Evolutionary conservation across 805 yeast species (phyloP).

Genomic region (Candida multigemmis): DNA sequence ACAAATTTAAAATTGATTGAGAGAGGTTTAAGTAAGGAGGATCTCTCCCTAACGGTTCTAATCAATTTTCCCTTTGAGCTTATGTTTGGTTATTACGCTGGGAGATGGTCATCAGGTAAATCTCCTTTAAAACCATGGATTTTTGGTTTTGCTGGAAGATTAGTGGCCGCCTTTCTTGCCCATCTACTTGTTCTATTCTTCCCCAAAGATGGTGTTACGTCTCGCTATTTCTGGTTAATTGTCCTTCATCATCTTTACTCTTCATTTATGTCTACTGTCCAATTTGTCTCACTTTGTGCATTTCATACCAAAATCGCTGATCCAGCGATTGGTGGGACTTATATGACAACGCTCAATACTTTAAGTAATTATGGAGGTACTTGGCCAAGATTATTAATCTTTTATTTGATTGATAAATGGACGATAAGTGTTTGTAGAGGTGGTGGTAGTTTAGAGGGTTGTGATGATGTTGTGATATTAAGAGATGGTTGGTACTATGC

Average conservation of each 20-base stretch:
- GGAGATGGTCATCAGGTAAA: slow-evolving; percentile 81
- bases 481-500: slow-evolving; percentile 83
- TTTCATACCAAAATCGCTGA: slow-evolving; percentile 95
- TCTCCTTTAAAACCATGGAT: slow-evolving; percentile 85
- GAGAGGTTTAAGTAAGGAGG: slow-evolving; percentile 88
- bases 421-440: slow-evolving; percentile 56
- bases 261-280: slow-evolving; percentile 90
- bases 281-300: slow-evolving; percentile 88
- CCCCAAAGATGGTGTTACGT: slow-evolving; percentile 49
- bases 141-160: slow-evolving; percentile 74
- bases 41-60: slow-evolving; percentile 82
- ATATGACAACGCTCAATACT: slow-evolving; percentile 93
- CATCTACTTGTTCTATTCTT: slow-evolving; percentile 63
- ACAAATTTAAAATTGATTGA: slow-evolving; percentile 87
- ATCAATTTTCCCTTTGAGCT: slow-evolving; percentile 96
- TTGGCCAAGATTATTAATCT: slow-evolving; percentile 86
- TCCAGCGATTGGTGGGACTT: slow-evolving; percentile 93
- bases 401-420: slow-evolving; percentile 71
- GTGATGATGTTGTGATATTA: slow-evolving; percentile 46
- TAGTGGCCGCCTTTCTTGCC: slow-evolving; percentile 67
- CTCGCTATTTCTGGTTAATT: slow-evolving; percentile 56
- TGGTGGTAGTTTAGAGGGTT: slow-evolving; percentile 48
- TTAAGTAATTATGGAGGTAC: slow-evolving; percentile 92
- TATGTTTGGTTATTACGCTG: slow-evolving; percentile 91
- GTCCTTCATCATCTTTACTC: slow-evolving; percentile 77